Conservation (phyloP, 306 rosid genomes). For the Trifolium subterraneum region DNA sequence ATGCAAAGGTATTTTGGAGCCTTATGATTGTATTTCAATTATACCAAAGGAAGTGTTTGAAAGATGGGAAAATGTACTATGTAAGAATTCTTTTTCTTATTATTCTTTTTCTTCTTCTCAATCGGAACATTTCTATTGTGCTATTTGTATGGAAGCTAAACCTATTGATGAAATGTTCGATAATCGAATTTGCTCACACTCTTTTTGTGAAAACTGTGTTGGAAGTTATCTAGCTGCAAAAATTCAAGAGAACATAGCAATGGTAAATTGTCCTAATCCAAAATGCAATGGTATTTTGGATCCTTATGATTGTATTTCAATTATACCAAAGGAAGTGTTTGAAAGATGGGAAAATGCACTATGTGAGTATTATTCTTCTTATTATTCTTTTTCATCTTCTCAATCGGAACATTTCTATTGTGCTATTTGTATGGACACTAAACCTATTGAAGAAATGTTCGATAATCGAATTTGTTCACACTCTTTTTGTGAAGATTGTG, state of each 20-base stretch:
- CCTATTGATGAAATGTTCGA: constrained; percentile 44
- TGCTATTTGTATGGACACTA: not conserved
- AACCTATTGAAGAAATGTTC: constrained; percentile 44
- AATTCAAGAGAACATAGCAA: constrained; percentile 52
- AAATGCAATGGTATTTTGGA: constrained; percentile 45
- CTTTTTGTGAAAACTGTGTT: constrained; percentile 37
- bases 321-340: constrained; percentile 57
- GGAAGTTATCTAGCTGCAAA: constrained; percentile 51
- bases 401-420: not conserved
- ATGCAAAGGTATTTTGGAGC: constrained; percentile 48
- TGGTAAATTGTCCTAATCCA: constrained; percentile 33
- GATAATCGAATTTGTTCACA: constrained; percentile 44
- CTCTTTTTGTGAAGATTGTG: constrained; percentile 38
- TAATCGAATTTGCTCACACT: constrained; percentile 43
- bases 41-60: constrained; percentile 61
- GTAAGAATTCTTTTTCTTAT: constrained; percentile 17
- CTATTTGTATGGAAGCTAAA: not conserved
- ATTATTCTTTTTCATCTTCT: too few relatives aligned
- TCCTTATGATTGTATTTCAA: constrained; percentile 43
- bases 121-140: not conserved
- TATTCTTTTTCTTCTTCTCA: too few relatives aligned
- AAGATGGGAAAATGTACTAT: constrained; percentile 58
- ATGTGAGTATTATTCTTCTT: constrained; percentile 44
- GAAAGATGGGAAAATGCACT: constrained; percentile 65
- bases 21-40: constrained; percentile 42